Conservation (phyloP, 495 filamentous ascomycete species). For the Saxophila tyrrhenica region DNA sequence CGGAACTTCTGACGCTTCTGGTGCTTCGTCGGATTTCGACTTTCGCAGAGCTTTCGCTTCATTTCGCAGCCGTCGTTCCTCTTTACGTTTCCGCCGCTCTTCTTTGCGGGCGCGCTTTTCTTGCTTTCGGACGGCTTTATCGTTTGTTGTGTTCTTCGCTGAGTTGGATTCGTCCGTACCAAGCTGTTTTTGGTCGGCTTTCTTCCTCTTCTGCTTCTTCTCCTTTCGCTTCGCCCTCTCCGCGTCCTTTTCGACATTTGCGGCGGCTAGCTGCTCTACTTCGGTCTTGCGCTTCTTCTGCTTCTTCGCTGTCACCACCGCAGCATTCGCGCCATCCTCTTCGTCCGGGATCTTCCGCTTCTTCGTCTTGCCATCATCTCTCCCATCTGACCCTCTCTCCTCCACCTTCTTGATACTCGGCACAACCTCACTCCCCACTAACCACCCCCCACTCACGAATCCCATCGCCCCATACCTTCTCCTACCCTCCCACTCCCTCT, state of each 20-base stretch:
- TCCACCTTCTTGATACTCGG: constrained; percentile 17
- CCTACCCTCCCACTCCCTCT: constrained; percentile 52
- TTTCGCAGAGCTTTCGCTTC: neutral
- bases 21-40: neutral
- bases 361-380: constrained; percentile 22
- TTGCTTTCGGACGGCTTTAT: constrained; percentile 6
- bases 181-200: neutral
- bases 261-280: neutral
- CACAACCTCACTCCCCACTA: constrained; percentile 53
- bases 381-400: constrained; percentile 14
- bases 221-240: constrained; percentile 6
- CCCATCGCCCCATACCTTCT: constrained; percentile 60
- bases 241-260: neutral
- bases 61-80: constrained; percentile 9
- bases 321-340: neutral
- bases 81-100: constrained; percentile 19
- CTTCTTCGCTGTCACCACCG: constrained; percentile 12
- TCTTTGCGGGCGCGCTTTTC: constrained; percentile 20
- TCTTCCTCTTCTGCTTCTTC: constrained; percentile 4
- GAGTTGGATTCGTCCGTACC: constrained; percentile 3
- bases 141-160: constrained; percentile 14
- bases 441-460: constrained; percentile 70
- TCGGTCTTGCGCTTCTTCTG: neutral
- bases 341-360: constrained; percentile 1
- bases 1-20: too few species aligned